A percentile compares a stretch with the other conserved stretches of the same genome.
These are phyloP conservation scores for Gastrolobium bilobum DNA, from an alignment of 306 rosid species.

Conservation along the genomic window DNA sequence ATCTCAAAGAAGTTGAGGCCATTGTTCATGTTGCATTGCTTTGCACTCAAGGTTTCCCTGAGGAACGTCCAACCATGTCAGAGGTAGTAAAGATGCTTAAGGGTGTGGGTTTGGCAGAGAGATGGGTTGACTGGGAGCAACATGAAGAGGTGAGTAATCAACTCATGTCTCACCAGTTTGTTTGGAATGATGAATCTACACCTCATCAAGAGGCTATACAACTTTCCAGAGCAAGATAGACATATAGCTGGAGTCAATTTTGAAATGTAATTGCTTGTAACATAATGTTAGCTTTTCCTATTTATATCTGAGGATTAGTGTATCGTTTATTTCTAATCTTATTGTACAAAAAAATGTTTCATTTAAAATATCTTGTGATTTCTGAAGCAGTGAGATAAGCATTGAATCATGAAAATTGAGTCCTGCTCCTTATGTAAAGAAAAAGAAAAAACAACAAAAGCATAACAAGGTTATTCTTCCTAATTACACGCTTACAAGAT, in stretches of 20 bases:
- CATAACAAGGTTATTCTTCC: neutral
- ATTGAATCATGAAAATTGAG: neutral
- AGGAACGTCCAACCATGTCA: slow-evolving; percentile 71
- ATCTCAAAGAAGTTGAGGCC: slow-evolving; percentile 61
- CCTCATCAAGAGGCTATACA: slow-evolving; percentile 91
- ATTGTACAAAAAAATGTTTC: neutral
- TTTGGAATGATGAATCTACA: slow-evolving; percentile 73
- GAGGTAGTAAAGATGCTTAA: slow-evolving; percentile 61
- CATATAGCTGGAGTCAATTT: slow-evolving; percentile 42
- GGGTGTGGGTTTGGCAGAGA: slow-evolving; percentile 64
- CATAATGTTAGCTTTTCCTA: too few relatives aligned
- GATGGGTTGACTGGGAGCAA: slow-evolving; percentile 76
- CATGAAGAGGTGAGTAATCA: slow-evolving; percentile 59
- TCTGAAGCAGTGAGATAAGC: neutral
- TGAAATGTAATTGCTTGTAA: slow-evolving; percentile 35
- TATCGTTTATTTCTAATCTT: neutral
- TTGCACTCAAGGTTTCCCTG: slow-evolving; percentile 66
- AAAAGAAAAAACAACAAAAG: too few relatives aligned
- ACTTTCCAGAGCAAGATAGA: slow-evolving; percentile 79
- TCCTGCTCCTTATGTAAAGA: too few relatives aligned
- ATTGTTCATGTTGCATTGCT: slow-evolving; percentile 71
- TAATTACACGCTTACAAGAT: neutral
- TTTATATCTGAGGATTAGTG: too few relatives aligned
- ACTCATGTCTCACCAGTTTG: slow-evolving; percentile 57
- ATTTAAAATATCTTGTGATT: neutral